Percentiles rank a stretch among this genome's conserved stretches.
These are phyloP conservation scores for Pyrenophora seminiperda DNA, from an alignment of 2,329 filamentous ascomycete genomes.

Conservation along the genomic window DNA sequence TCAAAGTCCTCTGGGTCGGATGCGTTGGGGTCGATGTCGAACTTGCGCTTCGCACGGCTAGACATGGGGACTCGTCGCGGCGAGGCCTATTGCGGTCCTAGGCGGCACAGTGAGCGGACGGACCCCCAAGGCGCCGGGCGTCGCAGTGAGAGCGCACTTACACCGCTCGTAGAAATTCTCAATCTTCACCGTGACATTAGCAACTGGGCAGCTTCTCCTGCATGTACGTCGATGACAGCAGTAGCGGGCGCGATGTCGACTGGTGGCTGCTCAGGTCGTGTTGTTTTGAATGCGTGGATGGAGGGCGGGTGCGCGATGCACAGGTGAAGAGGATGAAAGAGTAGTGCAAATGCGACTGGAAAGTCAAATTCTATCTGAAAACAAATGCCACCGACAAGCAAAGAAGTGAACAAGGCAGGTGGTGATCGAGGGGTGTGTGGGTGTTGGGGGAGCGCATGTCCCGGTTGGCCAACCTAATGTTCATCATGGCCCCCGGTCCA, in stretches of 20 bases:
- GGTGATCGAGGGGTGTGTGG: constrained; percentile 25
- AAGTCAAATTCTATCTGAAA: constrained; percentile 16
- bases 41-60: constrained; percentile 49
- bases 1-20: constrained; percentile 49
- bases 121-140: constrained; percentile 7
- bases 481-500: constrained; percentile 15
- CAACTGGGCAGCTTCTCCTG: constrained; percentile 25
- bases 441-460: constrained; percentile 27
- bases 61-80: constrained; percentile 41
- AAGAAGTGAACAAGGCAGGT: constrained; percentile 19
- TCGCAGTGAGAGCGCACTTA: constrained; percentile 26
- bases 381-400: constrained; percentile 20
- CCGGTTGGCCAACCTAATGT: constrained; percentile 17
- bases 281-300: constrained; percentile 28
- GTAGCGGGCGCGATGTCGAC: constrained; percentile 25
- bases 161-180: constrained; percentile 27
- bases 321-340: constrained; percentile 8
- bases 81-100: constrained; percentile 28
- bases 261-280: constrained; percentile 25
- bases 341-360: constrained; percentile 9
- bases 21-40: constrained; percentile 47
- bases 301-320: constrained; percentile 25
- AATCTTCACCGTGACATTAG: constrained; percentile 31
- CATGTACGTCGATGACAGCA: constrained; percentile 27
- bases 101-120: constrained; percentile 27